phyloP scores from a whole-genome alignment of 768 basidiomycete genomes.

The Pseudohyphozyma bogoriensis region DNA sequence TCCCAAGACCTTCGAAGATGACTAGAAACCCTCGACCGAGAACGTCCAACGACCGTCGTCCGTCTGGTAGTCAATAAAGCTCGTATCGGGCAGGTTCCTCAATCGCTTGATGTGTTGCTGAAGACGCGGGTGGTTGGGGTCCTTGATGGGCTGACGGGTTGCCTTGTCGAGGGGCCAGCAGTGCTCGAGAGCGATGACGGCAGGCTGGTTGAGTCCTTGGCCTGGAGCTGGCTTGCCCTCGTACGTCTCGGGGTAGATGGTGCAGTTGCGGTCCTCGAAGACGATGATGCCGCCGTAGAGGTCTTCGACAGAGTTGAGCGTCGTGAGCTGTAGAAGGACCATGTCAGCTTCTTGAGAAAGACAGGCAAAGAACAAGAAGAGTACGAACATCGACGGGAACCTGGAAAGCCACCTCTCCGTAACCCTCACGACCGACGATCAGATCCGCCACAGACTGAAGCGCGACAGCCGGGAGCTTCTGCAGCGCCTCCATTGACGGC shows the following conservation, averaged over 20 bases:
- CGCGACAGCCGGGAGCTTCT: conserved; percentile 60
- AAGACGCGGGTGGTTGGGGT: conserved; percentile 56
- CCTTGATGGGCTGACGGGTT: conserved; percentile 78
- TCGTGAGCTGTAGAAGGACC: too few species aligned
- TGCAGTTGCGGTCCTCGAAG: conserved; percentile 84
- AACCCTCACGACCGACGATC: conserved; percentile 81
- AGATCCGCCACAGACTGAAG: conserved; percentile 64
- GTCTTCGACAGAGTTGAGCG: conserved; percentile 62
- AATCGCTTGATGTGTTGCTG: conserved; percentile 67
- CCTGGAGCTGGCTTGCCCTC: conserved; percentile 73
- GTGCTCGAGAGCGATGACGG: conserved; percentile 60
- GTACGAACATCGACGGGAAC: conserved; percentile 69
- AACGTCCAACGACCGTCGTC: conserved; percentile 85
- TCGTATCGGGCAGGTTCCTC: conserved; percentile 73
- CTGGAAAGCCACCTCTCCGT: conserved; percentile 73
- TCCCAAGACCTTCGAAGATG: neutral
- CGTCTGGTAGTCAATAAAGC: conserved; percentile 69
- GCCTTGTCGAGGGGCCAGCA: conserved; percentile 90
- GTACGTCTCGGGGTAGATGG: conserved; percentile 82
- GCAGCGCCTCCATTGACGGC: conserved; percentile 64
- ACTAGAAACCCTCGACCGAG: conserved; percentile 51
- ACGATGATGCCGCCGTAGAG: conserved; percentile 77
- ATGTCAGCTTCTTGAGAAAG: too few species aligned
- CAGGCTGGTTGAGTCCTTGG: conserved; percentile 78
- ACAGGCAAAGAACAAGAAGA: too few species aligned